Conservation (phyloP, 768 basidiomycete species). For the Boletus rubroflammeus region DNA sequence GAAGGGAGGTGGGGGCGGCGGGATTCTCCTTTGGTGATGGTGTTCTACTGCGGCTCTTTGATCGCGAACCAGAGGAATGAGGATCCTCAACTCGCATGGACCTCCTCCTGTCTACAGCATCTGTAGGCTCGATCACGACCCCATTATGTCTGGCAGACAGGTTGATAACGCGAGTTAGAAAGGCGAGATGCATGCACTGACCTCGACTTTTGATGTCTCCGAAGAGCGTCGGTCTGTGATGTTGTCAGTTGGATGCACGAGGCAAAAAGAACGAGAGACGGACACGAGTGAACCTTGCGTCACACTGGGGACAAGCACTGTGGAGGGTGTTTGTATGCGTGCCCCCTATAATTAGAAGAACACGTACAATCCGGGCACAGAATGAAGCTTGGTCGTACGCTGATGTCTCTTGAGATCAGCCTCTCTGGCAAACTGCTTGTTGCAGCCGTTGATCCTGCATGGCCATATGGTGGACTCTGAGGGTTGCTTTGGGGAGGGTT, state of each 20-base stretch:
- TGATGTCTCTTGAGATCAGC: slow-evolving; percentile 82
- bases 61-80: slow-evolving; percentile 40
- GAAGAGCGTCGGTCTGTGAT: slow-evolving; percentile 71
- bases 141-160: slow-evolving; percentile 52
- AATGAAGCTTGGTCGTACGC: slow-evolving; percentile 74
- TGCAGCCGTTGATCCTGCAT: slow-evolving; percentile 77
- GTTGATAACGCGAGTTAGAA: background rate
- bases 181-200: slow-evolving; percentile 28
- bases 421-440: slow-evolving; percentile 78
- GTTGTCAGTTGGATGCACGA: slow-evolving; percentile 16
- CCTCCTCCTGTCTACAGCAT: slow-evolving; percentile 18
- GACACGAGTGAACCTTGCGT: slow-evolving; percentile 76
- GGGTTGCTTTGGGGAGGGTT: slow-evolving; percentile 50
- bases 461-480: slow-evolving; percentile 62
- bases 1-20: slow-evolving; percentile 32
- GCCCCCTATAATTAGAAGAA: slow-evolving; percentile 12
- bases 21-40: slow-evolving; percentile 43
- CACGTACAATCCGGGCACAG: slow-evolving; percentile 67
- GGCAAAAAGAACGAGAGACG: slow-evolving; percentile 28
- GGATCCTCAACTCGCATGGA: slow-evolving; percentile 22
- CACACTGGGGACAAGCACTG: slow-evolving; percentile 76
- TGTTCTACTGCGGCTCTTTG: slow-evolving; percentile 50
- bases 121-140: slow-evolving; percentile 53
- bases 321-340: slow-evolving; percentile 13
- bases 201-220: slow-evolving; percentile 79